Evolutionary conservation across 371 early-diverging fungal genomes (phyloP).

Genomic region (Mortierella sp.): DNA sequence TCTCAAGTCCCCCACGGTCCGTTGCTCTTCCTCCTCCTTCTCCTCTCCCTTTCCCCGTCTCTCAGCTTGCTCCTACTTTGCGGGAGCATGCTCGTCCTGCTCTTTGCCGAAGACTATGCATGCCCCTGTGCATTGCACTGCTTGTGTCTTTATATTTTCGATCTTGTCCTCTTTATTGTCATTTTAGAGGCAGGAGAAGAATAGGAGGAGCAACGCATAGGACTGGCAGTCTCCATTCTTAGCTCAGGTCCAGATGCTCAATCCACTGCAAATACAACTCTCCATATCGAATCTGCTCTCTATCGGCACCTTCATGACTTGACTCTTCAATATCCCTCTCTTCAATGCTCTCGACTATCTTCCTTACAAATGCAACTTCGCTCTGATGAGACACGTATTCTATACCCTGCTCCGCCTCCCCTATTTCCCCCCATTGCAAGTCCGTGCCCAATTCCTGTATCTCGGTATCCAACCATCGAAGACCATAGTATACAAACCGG

Average conservation of each 20-base stretch:
- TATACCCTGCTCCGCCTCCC: not conserved
- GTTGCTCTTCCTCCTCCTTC: no score
- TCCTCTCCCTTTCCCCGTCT: no score
- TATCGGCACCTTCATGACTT: not conserved
- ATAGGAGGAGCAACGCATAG: not conserved
- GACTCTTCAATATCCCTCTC: not conserved
- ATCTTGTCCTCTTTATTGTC: no score
- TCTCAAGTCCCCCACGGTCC: no score
- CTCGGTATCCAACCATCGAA: conserved; percentile 50
- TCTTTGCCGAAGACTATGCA: no score
- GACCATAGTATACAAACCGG: conserved; percentile 55
- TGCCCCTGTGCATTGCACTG: no score
- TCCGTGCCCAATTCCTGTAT: not conserved
- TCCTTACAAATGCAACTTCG: conserved; percentile 8
- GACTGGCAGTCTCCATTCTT: no score
- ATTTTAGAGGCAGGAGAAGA: not conserved
- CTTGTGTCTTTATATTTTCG: no score
- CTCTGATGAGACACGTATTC: conserved; percentile 8
- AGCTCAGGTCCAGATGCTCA: conserved; percentile 1
- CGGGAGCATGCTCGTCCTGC: no score
- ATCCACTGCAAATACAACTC: conserved; percentile 11
- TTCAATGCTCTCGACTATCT: not conserved
- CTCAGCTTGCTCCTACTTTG: no score
- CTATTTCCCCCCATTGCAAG: not conserved
- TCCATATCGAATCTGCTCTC: not conserved